Base-by-base conservation (phyloP, 495 filamentous ascomycete species). In the Tuber calosporum region DNA sequence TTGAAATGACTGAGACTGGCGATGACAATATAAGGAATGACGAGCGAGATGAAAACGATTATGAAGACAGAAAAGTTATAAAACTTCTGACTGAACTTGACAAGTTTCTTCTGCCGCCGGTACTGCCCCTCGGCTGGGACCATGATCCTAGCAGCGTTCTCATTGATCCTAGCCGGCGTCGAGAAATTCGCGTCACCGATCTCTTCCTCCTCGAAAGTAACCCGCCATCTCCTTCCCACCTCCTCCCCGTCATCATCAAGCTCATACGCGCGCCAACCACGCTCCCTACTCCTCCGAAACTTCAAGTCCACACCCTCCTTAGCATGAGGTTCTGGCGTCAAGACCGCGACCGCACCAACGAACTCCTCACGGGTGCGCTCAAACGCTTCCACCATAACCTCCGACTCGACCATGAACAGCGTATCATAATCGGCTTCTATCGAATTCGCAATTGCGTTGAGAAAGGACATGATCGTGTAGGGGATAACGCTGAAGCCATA, bases 401-500 rank as follows among this genome's bases (percentile, higher is more conserved):
- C 77, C 5, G 84, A 82, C 39, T 80, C 78, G 34, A 86, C 79
- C 38, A 86, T 80, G 74, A 82, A 85, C 1, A 85, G 53, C 2
- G 78, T 79, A 39, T 84, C 77, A 73, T 86, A 86, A 26, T 82
- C 79, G 1, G 83, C 81, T 36, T 79, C 81, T 34, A 82, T 67
- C 30, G 84, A 69, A 41, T 81, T 82, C 7, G 82, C 84, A n/a
- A 85, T 85, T 13, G 86, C 85, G 81, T 92, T 92, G 38, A 88
- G 84, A 72, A 91, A 88, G 7, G 89, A 91, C 72, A 92, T 86
- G 53, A 91, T 82, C 53, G 89, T 87, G 81, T 91, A 92, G 0
- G 88, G 85, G 4, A 82, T 66, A 7, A 86, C 84, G 1, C 85
- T 85, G 26, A 86, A 82, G 17, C 84, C 83, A 71, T 83, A 86